These are phyloP conservation scores for Pugionium dolabratum DNA, from an alignment of 345 rosid species.

Conservation along the genomic window DNA sequence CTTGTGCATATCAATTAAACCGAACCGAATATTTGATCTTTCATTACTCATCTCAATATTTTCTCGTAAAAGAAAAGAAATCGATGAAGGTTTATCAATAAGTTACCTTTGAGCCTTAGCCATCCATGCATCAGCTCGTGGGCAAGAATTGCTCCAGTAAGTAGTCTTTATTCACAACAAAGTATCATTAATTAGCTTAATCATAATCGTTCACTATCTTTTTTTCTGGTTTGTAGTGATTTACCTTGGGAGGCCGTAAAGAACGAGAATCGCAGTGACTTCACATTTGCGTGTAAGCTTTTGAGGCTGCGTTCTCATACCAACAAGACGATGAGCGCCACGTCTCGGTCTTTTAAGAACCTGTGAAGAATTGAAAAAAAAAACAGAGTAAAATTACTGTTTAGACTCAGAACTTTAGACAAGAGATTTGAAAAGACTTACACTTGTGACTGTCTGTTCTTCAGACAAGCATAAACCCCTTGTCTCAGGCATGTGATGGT, in stretches of 20 bases:
- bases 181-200: neutral
- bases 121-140: slow-evolving; percentile 96
- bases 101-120: slow-evolving; percentile 83
- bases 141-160: slow-evolving; percentile 94
- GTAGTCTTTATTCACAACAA: slow-evolving; percentile 55
- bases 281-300: slow-evolving; percentile 84
- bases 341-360: slow-evolving; percentile 61
- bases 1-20: neutral
- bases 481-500: slow-evolving; percentile 96
- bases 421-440: slow-evolving; percentile 41
- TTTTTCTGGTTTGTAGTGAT: neutral
- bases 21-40: no score
- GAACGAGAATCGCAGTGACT: slow-evolving; percentile 95
- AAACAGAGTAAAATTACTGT: slow-evolving; percentile 12
- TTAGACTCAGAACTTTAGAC: neutral
- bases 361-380: slow-evolving; percentile 40
- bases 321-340: slow-evolving; percentile 64
- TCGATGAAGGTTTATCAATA: neutral
- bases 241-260: slow-evolving; percentile 94
- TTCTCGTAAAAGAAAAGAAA: neutral
- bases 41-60: no score
- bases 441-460: slow-evolving; percentile 91
- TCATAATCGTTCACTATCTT: neutral
- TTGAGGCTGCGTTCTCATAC: slow-evolving; percentile 78
- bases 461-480: slow-evolving; percentile 96